Evolutionary conservation across 2,329 filamentous ascomycete species (phyloP), one percentile per base, ranked within the genome.

Genomic region (Phialophora tarda): DNA sequence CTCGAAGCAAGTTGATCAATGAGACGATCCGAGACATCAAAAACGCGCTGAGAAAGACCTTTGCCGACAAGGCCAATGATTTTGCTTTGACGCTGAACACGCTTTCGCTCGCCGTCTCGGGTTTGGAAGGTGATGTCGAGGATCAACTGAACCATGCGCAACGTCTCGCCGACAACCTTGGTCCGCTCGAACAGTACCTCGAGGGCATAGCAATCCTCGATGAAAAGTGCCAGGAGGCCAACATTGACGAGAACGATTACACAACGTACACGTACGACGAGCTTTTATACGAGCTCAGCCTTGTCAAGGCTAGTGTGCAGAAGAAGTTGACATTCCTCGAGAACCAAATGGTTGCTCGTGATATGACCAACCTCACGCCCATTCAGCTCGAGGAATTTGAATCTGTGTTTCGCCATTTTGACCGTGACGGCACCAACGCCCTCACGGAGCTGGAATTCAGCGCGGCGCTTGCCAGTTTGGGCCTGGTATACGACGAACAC

Each of bases 231-330:
- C 86, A 89, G 67, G 94, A 98, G 81, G 95, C 95, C 69, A 98
- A 99, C 77, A 97, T 99, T 70, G 95, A 99, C 79, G 95, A 99
- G 75, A 99, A 99, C 78, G 95, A 99, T 81, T 98, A 95, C 78
- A 99, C 95, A n/a, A 98, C 94, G 8, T 98, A 98, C 80, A 97
- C 94, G 10, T 95, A 98, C 77, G 95, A 99, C 76, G 95, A 99
- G 79, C 85, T 99, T 50, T 88, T 89, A 67, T 99, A 99, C 80
- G 95, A 99, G 80, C 85, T 98, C 65, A 89, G 92, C 17, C 85
- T 99, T 32, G 95, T 98, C 64, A 93, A 93, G 77, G 90, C 91
- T 32, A 95, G 91, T 11, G 94, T 98, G 30, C 90, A 93, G 71
- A 99, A 98, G 83, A 99, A 99, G 80, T 86, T 98, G 63, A 90